Base-by-base conservation (phyloP, 148 eudicot species). In the Rhododendron griersonianum region DNA sequence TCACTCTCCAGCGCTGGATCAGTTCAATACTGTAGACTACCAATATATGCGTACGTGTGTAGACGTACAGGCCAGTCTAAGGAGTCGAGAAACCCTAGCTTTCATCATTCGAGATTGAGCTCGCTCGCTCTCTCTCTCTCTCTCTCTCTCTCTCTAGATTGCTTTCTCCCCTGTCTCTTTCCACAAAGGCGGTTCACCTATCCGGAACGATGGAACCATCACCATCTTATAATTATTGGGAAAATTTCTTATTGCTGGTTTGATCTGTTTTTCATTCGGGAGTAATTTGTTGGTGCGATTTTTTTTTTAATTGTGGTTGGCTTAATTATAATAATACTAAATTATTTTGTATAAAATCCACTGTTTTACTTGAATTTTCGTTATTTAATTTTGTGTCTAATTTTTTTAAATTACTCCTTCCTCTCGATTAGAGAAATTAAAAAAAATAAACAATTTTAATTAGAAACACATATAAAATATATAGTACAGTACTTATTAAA, bases 1-100 rank as follows among this genome's bases (percentile, higher is more conserved):
- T 89, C 90, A 86, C 90, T 92, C 89, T 90, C 94, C 93, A 92
- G 94, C 88, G 83, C 83, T 90, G 85, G 85, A 88, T 73, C 81
- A 78, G 80, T 74, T 9, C 33, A 25, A 23, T 18, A 84, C 30
- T 57, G 18, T n/a, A 16, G 21, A 55, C 81, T 45, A 78, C 28
- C 11, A 11, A 78, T 41, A 45, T 10, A 78, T 44, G n/a, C 51
- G 15, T 78, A 19, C 45, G 19, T 18, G 16, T 50, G 16, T 25
- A 14, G 28, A 14, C 2, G 33, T 80, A 25, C 5, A 50, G 14
- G 39, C 28, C 5, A 80, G 19, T 80, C 25, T 61, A 80, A 23
- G 30, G 18, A 81, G 83, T 51, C 2, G 37, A 19, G 81, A 76
- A 59, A 82, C 73, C 84, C 73, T 59, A 57, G 41, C 15, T 11